These are phyloP conservation scores for Fusarium newnesense DNA, from an alignment of 2,329 filamentous ascomycete genomes.

Conservation along the genomic window DNA sequence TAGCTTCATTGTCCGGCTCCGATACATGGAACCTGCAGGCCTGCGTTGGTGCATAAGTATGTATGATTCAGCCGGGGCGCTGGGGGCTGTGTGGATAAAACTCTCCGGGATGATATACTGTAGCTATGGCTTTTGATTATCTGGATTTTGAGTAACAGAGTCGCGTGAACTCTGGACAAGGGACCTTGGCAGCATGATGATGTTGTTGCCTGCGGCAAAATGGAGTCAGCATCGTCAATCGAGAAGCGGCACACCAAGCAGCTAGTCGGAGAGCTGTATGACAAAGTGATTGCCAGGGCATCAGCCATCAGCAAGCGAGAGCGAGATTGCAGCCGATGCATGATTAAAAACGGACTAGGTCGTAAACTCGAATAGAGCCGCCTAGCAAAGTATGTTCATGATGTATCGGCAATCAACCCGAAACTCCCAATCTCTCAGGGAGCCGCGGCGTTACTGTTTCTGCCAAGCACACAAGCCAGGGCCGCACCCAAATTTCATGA, in stretches of 20 bases:
- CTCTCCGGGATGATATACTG: conserved; percentile 19
- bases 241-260: conserved; percentile 12
- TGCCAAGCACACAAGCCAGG: conserved; percentile 13
- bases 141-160: conserved; percentile 32
- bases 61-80: conserved; percentile 18
- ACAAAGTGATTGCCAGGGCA: background rate
- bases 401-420: conserved; percentile 36
- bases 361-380: background rate
- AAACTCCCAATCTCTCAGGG: conserved; percentile 10
- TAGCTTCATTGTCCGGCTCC: conserved; percentile 10
- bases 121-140: conserved; percentile 33
- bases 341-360: conserved; percentile 9
- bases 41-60: conserved; percentile 7
- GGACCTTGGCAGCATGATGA: conserved; percentile 38
- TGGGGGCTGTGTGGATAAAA: conserved; percentile 34
- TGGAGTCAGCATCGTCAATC: conserved; percentile 28
- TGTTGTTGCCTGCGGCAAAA: conserved; percentile 37
- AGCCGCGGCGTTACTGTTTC: conserved; percentile 27
- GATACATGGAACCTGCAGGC: background rate
- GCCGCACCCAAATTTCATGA: conserved; percentile 10
- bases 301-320: conserved; percentile 1
- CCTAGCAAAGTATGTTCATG: conserved; percentile 6
- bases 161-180: conserved; percentile 42
- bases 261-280: conserved; percentile 3
- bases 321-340: background rate